Base-by-base conservation (phyloP, 2,329 filamentous ascomycete species). In the Myriosclerotinia duriaeana region DNA sequence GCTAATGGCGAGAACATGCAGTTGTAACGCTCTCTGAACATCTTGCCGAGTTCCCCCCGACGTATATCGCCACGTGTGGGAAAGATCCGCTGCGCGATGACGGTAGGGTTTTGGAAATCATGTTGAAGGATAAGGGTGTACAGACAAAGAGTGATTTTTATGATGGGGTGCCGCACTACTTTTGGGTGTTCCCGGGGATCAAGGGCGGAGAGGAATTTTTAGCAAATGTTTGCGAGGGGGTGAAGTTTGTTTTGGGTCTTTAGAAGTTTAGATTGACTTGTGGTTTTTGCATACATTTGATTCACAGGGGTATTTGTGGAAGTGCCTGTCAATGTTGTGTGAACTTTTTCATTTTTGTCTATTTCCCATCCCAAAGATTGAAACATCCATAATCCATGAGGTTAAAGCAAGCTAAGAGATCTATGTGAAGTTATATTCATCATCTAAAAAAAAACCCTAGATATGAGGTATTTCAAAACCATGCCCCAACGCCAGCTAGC, bases 161-260 rank as follows among this genome's bases (percentile, higher is more conserved):
- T 67, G 67, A 70, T 5, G 76, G 74, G 1, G 55, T 74, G 52
- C 75, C 76, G 52, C 76, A 78, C 69, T 78, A 75, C 46, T 78
- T 74, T 36, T 65, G 64, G 64, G 9, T 46, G 9, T 65, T 65
- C 6, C 64, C 64, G 1, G 20, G 36, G 15, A 46, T 60, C 0
- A 52, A 60, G 4, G 36, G 46, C 12, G 14, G 54, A 22, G 64
- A 44, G 7, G 54, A 65, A 5, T 52, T 46, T 65, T 44, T 65
- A 15, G 55, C 3, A 1, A 53, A 65, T 61, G 44, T 42, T 22
- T 60, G 46, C 11, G 15, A 46, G 14, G 64, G 64, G 8, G 64
- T 46, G 14, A 65, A 11, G 3, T 65, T 65, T 9, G 64, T 65
- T 36, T 15, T 65, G 22, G 53, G n/a, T 22, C 11, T 40, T 34